Conservation (phyloP, 768 basidiomycete species). For the Filobasidium wieringae region DNA sequence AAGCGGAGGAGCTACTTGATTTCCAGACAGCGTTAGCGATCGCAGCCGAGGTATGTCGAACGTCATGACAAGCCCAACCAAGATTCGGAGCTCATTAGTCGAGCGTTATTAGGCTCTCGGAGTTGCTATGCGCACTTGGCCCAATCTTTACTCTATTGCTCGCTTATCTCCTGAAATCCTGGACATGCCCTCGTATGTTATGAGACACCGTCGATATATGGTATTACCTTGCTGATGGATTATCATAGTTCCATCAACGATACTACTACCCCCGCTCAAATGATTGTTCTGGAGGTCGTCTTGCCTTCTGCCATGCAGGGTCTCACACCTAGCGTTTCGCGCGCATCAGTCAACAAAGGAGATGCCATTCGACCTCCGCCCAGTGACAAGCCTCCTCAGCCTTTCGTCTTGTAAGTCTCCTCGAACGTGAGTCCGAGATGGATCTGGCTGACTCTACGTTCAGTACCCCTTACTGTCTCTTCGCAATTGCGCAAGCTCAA, state of each 20-base stretch:
- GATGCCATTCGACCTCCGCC: slow-evolving; percentile 14
- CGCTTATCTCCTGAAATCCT: slow-evolving; percentile 35
- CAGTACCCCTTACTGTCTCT: slow-evolving; percentile 36
- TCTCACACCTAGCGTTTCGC: slow-evolving; percentile 25
- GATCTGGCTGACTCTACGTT: background rate
- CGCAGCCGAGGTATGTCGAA: slow-evolving; percentile 31
- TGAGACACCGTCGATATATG: background rate
- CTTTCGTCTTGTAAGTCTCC: slow-evolving; percentile 27
- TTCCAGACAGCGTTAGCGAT: slow-evolving; percentile 37
- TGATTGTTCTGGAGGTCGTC: slow-evolving; percentile 35
- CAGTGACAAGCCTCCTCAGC: slow-evolving; percentile 32
- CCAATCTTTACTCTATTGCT: slow-evolving; percentile 28
- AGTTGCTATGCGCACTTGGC: slow-evolving; percentile 31
- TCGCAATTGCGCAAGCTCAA: slow-evolving; percentile 32
- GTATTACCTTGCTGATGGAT: background rate
- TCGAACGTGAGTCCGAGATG: background rate
- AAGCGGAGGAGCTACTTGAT: slow-evolving; percentile 31
- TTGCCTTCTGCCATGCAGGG: slow-evolving; percentile 26
- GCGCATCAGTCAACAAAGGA: slow-evolving; percentile 26
- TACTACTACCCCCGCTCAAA: slow-evolving; percentile 33
- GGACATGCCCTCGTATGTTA: slow-evolving; percentile 26
- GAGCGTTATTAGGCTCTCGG: slow-evolving; percentile 18
- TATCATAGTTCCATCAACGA: slow-evolving; percentile 21
- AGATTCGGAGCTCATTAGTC: background rate
- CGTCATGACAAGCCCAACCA: background rate